Conservation (phyloP, 768 basidiomycete species). For the Amanita rimosa region DNA sequence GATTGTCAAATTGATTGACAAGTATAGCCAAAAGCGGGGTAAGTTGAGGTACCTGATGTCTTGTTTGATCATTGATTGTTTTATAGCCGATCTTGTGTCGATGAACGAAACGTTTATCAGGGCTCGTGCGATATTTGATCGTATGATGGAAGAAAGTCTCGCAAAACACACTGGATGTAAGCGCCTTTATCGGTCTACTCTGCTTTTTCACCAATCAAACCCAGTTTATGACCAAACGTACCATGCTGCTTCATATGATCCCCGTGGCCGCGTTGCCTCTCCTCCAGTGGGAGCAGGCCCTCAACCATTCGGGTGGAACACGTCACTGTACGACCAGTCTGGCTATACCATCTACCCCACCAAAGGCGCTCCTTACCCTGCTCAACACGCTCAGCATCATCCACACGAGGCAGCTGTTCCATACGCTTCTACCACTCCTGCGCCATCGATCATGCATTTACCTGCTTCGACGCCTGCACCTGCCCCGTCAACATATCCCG, state of each 20-base stretch:
- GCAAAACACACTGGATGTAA: conserved; percentile 59
- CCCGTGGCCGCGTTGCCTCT: background rate
- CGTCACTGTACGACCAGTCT: conserved; percentile 30
- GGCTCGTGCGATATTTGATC: conserved; percentile 82
- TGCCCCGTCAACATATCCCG: background rate
- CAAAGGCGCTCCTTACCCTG: conserved; percentile 14
- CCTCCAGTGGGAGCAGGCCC: background rate
- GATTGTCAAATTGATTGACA: conserved; percentile 94
- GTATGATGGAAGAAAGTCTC: conserved; percentile 88
- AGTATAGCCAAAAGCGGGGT: conserved; percentile 90
- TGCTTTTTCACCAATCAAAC: conserved; percentile 7
- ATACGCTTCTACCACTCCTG: conserved; percentile 3
- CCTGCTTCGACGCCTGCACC: conserved; percentile 11
- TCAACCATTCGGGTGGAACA: conserved; percentile 44
- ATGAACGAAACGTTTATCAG: conserved; percentile 94
- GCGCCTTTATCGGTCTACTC: conserved; percentile 9
- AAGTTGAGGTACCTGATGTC: conserved; percentile 7
- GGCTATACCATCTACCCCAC: conserved; percentile 27
- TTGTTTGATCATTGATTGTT: conserved; percentile 16
- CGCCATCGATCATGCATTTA: conserved; percentile 3
- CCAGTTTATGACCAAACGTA: conserved; percentile 44
- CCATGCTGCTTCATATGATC: conserved; percentile 3
- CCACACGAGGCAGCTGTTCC: background rate
- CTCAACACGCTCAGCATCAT: background rate
- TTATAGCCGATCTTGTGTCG: conserved; percentile 76